Conservation (phyloP, 2,329 filamentous ascomycete species). For the Talaromyces pinophilus region DNA sequence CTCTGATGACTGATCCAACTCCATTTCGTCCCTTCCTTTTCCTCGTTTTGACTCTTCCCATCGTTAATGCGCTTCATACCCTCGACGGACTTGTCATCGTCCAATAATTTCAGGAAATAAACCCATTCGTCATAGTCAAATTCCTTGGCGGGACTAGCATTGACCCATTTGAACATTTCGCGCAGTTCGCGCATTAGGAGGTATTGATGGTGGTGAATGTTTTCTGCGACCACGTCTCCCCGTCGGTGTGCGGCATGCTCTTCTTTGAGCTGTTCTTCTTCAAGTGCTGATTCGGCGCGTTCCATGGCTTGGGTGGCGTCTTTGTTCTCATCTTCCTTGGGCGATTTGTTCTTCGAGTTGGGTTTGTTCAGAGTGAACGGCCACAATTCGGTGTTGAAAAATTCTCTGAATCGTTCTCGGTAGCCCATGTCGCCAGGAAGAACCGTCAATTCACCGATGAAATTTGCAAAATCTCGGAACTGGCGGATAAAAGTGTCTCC, state of each 20-base stretch:
- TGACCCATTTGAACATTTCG: constrained; percentile 41
- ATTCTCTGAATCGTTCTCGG: constrained; percentile 30
- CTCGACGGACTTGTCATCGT: constrained; percentile 46
- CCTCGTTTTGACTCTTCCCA: neutral
- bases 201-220: constrained; percentile 53
- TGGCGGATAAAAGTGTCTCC: constrained; percentile 50
- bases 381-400: constrained; percentile 12
- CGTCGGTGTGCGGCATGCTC: constrained; percentile 45
- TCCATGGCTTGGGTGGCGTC: constrained; percentile 25
- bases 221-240: constrained; percentile 48
- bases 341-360: neutral
- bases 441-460: constrained; percentile 57
- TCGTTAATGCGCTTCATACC: constrained; percentile 22
- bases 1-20: constrained; percentile 45
- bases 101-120: constrained; percentile 52
- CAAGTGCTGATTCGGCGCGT: constrained; percentile 39
- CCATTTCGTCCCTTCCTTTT: constrained; percentile 30
- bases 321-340: neutral
- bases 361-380: neutral
- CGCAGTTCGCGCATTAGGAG: constrained; percentile 43
- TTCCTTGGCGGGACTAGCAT: constrained; percentile 35
- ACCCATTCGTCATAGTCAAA: constrained; percentile 51
- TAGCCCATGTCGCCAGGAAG: constrained; percentile 52
- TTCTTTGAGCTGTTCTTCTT: constrained; percentile 45
- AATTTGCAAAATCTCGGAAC: constrained; percentile 58